A percentile compares a stretch with the other conserved stretches of the same genome.
Conservation (phyloP, 139 green algal species). For the Closterium sp. region DNA sequence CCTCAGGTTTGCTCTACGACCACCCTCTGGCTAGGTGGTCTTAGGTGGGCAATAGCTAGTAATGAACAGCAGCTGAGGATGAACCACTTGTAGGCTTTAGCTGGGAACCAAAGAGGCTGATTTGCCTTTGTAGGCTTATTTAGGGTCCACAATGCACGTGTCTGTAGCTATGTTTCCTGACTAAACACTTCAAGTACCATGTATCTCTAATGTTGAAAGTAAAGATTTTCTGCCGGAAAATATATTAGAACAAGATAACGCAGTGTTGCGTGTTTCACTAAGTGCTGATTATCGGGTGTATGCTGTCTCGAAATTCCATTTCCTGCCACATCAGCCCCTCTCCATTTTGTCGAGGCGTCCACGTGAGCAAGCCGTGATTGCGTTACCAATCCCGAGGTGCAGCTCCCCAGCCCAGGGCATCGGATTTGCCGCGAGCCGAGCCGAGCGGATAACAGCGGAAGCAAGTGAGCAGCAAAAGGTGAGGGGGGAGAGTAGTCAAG, state of each 20-base stretch:
- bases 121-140: neutral
- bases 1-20: neutral
- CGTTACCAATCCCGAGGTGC: neutral
- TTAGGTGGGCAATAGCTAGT: neutral
- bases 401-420: neutral
- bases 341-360: neutral
- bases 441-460: neutral
- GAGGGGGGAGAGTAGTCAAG: neutral
- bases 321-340: neutral
- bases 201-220: no score
- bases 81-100: no score
- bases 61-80: neutral
- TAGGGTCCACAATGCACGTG: no score
- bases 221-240: no score
- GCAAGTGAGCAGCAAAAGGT: neutral
- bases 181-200: no score
- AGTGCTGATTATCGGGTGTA: no score
- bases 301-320: neutral
- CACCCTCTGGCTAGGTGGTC: neutral
- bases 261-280: no score
- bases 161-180: no score
- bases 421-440: neutral
- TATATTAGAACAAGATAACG: no score
- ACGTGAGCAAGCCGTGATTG: neutral
- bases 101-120: neutral